Base-by-base conservation (phyloP, 2,329 filamentous ascomycete genomes). In the Anthostomella pinea region DNA sequence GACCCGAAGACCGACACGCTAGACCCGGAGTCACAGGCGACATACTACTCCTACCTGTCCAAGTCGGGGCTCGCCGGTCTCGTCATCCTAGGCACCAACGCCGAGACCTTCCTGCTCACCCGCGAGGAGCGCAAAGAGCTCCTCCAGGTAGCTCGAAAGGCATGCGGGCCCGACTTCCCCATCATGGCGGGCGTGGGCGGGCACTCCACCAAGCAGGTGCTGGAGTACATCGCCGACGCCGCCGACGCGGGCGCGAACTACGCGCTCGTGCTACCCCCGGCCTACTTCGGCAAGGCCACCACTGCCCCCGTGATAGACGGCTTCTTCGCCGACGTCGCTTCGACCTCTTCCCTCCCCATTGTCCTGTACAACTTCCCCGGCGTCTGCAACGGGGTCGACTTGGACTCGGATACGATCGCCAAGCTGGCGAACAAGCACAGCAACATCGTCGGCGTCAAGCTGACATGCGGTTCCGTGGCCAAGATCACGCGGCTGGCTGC, bases 351-450 rank as follows among this genome's bases (percentile, higher is more conserved):
- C 2, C 58, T 85, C 3, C 79, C 79, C 0, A 65, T 84, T 20
- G 69, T 85, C 25, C 60, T 85, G 10, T 83, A 84, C 60, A 84
- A 85, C 59, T 85, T 85, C 61, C 82, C 82, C 0, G 77, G 67
- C 9, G 80, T 85, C 14, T 83, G 77, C 52, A 81, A 82, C 45
- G 81, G 81, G 16, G 66, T 85, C 3, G 82, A 86, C 54, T 65
- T 86, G 16, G 81, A 84, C 57, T 82, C 79, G 2, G 79, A 77
- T 32, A 70, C 71, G 0, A 78, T 85, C 30, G 64, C 72, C 2
- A 58, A 59, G 16, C 67, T 83, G 16, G 77, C 75, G 2, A 59
- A 58, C 19, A 59, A 48, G 32, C 57, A 70, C 43, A 60, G 63
- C 15, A 79, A 78, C 39, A 71, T 83, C 27, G 78, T 83, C 14